These are phyloP conservation scores for Phlyctochytrium planicorne DNA, from an alignment of 192 early-diverging fungal species.

Conservation along the genomic window DNA sequence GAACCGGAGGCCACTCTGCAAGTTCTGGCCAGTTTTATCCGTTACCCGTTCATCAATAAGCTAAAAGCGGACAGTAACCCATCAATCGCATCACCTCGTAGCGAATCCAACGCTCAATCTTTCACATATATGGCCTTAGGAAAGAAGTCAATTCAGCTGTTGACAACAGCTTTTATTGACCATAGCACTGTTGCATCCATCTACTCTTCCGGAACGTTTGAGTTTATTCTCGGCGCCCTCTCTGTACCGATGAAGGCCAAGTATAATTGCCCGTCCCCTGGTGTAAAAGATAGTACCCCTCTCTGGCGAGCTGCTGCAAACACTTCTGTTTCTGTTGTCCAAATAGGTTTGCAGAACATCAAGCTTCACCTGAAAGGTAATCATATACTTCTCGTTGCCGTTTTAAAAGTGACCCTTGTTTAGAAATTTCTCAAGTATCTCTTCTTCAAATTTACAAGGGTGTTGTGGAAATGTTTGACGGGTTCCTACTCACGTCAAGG, in stretches of 20 bases:
- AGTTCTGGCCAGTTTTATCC: slow-evolving; percentile 35
- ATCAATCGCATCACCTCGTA: slow-evolving; percentile 15
- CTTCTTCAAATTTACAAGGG: slow-evolving; percentile 51
- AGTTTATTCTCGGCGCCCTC: slow-evolving; percentile 45
- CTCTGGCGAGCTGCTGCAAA: slow-evolving; percentile 72
- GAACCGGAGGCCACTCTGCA: slow-evolving; percentile 27
- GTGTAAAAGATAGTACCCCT: slow-evolving; percentile 64
- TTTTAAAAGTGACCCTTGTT: too few species aligned
- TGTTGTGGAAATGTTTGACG: slow-evolving; percentile 62
- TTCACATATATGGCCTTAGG: slow-evolving; percentile 76
- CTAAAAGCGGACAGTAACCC: background rate
- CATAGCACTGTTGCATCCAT: slow-evolving; percentile 48
- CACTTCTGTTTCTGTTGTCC: slow-evolving; percentile 57
- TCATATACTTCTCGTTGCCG: too few species aligned
- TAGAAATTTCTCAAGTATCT: slow-evolving; percentile 56
- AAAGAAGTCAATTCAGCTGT: slow-evolving; percentile 57
- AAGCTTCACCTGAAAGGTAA: slow-evolving; percentile 7
- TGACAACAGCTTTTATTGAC: slow-evolving; percentile 55
- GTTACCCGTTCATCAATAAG: slow-evolving; percentile 29
- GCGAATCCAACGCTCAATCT: slow-evolving; percentile 22
- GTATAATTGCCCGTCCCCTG: slow-evolving; percentile 73
- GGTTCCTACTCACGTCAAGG: slow-evolving; percentile 59
- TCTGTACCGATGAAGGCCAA: slow-evolving; percentile 72
- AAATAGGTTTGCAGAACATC: slow-evolving; percentile 40
- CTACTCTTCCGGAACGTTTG: slow-evolving; percentile 42